These are phyloP conservation scores for Trichaptum fuscoviolaceum DNA, from an alignment of 768 basidiomycete genomes.

Conservation along the genomic window DNA sequence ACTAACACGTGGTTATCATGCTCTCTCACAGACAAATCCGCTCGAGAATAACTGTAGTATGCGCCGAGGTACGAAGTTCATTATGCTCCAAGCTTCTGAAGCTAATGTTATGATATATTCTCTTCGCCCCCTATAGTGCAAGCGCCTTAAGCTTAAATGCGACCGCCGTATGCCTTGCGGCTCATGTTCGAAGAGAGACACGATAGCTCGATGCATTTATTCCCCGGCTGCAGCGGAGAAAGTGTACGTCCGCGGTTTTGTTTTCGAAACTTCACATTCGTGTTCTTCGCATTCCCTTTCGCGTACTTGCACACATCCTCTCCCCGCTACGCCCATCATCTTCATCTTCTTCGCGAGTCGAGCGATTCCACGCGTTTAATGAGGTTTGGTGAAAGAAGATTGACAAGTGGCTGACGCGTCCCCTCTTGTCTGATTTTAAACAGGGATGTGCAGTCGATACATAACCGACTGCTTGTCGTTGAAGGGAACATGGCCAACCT, in stretches of 20 bases:
- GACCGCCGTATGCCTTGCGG: conserved; percentile 75
- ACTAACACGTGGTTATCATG: not conserved
- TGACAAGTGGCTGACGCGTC: not conserved
- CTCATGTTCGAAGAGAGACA: conserved; percentile 76
- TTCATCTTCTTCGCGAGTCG: not conserved
- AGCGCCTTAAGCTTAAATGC: conserved; percentile 82
- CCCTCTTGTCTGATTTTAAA: conserved; percentile 6
- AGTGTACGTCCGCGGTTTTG: conserved; percentile 44
- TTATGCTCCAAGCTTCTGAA: not conserved
- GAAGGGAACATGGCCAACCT: conserved; percentile 37
- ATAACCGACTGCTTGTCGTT: conserved; percentile 71
- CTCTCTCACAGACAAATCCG: conserved; percentile 50
- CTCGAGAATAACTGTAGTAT: conserved; percentile 75
- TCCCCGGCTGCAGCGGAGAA: conserved; percentile 82
- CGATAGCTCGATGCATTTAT: conserved; percentile 65
- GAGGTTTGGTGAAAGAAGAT: not conserved
- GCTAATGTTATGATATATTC: conserved; percentile 3
- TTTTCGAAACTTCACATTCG: not conserved
- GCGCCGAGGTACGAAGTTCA: conserved; percentile 57
- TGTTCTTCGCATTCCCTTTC: not conserved
- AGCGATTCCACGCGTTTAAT: not conserved
- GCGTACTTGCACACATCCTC: not conserved
- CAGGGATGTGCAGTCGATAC: conserved; percentile 77
- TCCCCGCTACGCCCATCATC: not conserved
- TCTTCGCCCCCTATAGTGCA: conserved; percentile 44